Conservation (phyloP, 2,329 filamentous ascomycete species). For the Colletotrichum plurivorum region DNA sequence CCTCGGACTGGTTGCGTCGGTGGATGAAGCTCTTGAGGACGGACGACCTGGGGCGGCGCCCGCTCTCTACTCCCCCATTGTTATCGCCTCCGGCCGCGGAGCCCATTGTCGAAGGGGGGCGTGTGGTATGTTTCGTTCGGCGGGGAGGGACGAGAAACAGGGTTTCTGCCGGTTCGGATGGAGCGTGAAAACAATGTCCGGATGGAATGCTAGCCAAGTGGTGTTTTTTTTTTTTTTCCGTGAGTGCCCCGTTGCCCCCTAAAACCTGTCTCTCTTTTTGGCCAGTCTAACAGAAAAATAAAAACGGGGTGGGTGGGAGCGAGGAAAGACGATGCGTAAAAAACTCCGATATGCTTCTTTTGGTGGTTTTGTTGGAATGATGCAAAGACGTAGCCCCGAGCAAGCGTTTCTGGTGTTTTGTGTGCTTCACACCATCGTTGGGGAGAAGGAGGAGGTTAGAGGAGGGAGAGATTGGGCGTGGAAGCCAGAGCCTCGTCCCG, state of each 20-base stretch:
- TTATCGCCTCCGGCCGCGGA: slow-evolving; percentile 36
- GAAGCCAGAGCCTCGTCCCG: slow-evolving; percentile 10
- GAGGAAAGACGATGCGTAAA: not conserved
- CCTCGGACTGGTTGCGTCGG: slow-evolving; percentile 63
- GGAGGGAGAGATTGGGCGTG: no score
- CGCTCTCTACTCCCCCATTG: slow-evolving; percentile 29
- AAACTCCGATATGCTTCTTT: not conserved
- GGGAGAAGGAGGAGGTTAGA: not conserved
- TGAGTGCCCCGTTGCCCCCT: no score
- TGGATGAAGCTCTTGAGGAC: slow-evolving; percentile 66
- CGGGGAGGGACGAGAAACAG: slow-evolving; percentile 26
- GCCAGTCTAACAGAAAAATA: slow-evolving; percentile 9
- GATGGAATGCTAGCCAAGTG: slow-evolving; percentile 28
- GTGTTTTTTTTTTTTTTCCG: not conserved
- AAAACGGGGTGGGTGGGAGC: slow-evolving; percentile 5
- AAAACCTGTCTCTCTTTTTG: not conserved
- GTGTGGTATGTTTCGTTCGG: not conserved
- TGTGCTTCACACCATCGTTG: slow-evolving; percentile 34
- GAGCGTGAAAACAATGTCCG: slow-evolving; percentile 31
- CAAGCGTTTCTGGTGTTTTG: slow-evolving; percentile 22
- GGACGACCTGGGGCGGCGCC: slow-evolving; percentile 57
- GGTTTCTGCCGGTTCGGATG: slow-evolving; percentile 27
- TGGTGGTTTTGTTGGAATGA: slow-evolving; percentile 20
- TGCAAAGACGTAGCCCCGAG: slow-evolving; percentile 21
- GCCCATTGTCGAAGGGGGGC: slow-evolving; percentile 37